Base-by-base conservation (phyloP, 768 basidiomycete genomes). In the Dioszegia aurantiaca region DNA sequence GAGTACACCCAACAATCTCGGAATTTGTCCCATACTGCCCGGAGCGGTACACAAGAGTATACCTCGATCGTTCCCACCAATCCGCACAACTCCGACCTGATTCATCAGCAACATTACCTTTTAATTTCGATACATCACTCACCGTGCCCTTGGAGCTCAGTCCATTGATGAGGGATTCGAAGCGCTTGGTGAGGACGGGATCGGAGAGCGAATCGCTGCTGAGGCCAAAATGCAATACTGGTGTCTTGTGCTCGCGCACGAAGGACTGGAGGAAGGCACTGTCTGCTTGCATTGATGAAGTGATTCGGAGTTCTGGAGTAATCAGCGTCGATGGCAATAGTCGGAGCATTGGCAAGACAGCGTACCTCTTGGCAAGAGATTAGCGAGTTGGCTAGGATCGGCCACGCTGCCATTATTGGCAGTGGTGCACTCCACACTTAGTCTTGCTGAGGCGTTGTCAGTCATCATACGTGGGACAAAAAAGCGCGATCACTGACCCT, bases 141-240 rank as follows among this genome's bases (percentile, higher is more conserved):
- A 53, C 51, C 17, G 51, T 40, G n/a, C 36, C 36, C 37, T 53
- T 53, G 36, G 36, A 9, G 24, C 37, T 53, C 51, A 53, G 19
- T n/a, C 51, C 51, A 40, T 23, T 53, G 3, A 53, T 27, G 37
- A 53, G 51, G 9, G 36, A 16, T 23, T 53, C 51, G 39, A 53
- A 53, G 4, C 51, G 51, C 26, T 40, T 39, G 12, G 4, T 4
- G 28, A 36, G n/a, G 3, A 12, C 10, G 19, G 51, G 37, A 10
- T 53, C 51, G 21, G 21, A 16, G 10, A 23, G 14, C 14, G 6
- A 8, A 14, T 24, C 26, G 3, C 23, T 24, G 11, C n/a, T 14
- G 24, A 53, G 36, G 3, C 26, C 36, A 23, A 53, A 53, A 17
- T 53, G 51, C 6, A 53, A 23, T 27, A 53, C 51, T 10, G 51